Conservation (phyloP, 2,329 filamentous ascomycete species). For the Talaromyces sp. region DNA sequence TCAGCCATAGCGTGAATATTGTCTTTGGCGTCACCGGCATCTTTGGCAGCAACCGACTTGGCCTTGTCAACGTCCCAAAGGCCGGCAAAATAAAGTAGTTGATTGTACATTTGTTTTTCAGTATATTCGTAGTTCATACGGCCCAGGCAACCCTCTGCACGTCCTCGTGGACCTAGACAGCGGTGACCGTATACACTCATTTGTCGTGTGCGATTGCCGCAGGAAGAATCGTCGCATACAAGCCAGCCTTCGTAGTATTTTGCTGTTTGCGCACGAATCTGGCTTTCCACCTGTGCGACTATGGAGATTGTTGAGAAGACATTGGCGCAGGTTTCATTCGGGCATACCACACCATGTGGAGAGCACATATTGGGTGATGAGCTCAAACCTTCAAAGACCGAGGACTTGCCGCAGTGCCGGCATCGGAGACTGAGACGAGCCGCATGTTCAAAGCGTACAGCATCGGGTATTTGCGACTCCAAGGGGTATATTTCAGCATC, state of each 20-base stretch:
- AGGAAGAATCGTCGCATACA: constrained; percentile 82
- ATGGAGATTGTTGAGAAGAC: constrained; percentile 68
- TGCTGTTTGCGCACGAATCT: constrained; percentile 72
- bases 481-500: constrained; percentile 78
- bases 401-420: constrained; percentile 69
- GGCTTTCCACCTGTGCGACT: constrained; percentile 80
- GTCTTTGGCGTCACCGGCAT: constrained; percentile 54
- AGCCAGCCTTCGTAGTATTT: constrained; percentile 93
- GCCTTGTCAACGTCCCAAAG: constrained; percentile 90
- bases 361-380: constrained; percentile 59
- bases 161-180: constrained; percentile 81
- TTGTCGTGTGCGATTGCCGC: constrained; percentile 80
- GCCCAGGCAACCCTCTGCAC: constrained; percentile 78
- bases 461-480: constrained; percentile 90
- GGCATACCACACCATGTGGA: constrained; percentile 71
- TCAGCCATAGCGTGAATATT: constrained; percentile 70
- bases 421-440: constrained; percentile 74
- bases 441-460: constrained; percentile 81
- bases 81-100: constrained; percentile 79
- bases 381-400: constrained; percentile 72
- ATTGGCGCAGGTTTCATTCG: constrained; percentile 59
- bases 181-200: constrained; percentile 89
- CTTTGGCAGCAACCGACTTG: constrained; percentile 50
- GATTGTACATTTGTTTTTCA: constrained; percentile 92
- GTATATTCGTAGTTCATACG: constrained; percentile 83